Evolutionary conservation across 1,284 basidiomycete genomes (phyloP).

Genomic region (Ustilago shanxiensis): DNA sequence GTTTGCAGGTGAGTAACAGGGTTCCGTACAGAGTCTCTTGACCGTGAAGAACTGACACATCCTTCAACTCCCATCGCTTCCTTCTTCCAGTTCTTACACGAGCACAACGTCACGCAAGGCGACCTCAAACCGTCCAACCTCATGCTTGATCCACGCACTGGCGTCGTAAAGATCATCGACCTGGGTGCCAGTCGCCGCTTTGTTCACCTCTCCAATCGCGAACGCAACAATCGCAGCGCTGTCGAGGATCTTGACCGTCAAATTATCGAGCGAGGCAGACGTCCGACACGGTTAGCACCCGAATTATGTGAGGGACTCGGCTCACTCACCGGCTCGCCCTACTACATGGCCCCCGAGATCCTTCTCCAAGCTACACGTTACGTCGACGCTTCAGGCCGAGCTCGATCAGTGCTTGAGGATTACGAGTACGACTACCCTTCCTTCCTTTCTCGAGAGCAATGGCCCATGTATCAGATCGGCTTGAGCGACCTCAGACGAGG

Average conservation of each 20-base stretch:
- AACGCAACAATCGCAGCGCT: constrained; percentile 48
- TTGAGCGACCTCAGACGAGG: constrained; percentile 55
- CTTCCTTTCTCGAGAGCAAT: constrained; percentile 30
- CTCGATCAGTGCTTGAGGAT: constrained; percentile 56
- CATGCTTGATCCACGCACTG: constrained; percentile 59
- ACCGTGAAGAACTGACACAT: not conserved
- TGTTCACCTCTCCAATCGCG: constrained; percentile 49
- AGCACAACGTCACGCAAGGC: constrained; percentile 59
- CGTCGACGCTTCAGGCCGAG: constrained; percentile 35
- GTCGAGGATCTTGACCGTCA: constrained; percentile 57
- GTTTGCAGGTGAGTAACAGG: constrained; percentile 40
- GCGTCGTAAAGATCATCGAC: constrained; percentile 59
- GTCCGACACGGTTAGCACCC: constrained; percentile 18
- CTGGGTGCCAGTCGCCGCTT: constrained; percentile 60
- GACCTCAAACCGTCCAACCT: constrained; percentile 63
- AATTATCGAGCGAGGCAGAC: constrained; percentile 8
- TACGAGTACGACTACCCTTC: constrained; percentile 45
- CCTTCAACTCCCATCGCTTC: not conserved
- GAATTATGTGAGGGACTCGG: constrained; percentile 57
- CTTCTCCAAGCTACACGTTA: constrained; percentile 61
- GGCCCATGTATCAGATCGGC: constrained; percentile 40
- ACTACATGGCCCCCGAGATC: constrained; percentile 64
- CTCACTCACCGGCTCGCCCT: constrained; percentile 61
- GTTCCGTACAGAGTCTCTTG: not conserved
- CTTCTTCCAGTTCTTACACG: constrained; percentile 43